Conservation (phyloP, 345 rosid genomes). For the Hypericum perforatum region DNA sequence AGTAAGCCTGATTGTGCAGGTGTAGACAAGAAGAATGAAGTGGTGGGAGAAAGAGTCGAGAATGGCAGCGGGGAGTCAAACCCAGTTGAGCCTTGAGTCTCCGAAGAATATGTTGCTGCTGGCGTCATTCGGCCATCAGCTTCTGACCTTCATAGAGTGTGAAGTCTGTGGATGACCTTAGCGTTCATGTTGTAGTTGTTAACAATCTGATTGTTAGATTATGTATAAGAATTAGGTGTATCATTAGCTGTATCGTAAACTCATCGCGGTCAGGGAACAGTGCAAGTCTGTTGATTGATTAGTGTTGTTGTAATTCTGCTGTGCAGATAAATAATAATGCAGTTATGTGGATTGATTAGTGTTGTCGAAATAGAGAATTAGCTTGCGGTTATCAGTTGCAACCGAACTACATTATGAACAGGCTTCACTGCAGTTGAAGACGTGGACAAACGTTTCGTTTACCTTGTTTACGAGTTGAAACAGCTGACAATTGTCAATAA, state of each 20-base stretch:
- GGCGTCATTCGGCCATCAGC: slow-evolving; percentile 4
- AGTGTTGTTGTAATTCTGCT: too few species aligned
- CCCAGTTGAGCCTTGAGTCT: slow-evolving; percentile 24
- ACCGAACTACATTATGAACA: too few species aligned
- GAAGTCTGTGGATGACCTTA: slow-evolving; percentile 15
- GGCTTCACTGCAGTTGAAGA: too few species aligned
- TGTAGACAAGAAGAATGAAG: slow-evolving; percentile 12
- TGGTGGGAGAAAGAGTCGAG: slow-evolving; percentile 25
- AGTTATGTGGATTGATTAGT: too few species aligned
- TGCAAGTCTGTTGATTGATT: too few species aligned
- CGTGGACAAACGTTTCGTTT: too few species aligned
- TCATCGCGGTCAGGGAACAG: background rate
- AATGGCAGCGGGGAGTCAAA: slow-evolving; percentile 26
- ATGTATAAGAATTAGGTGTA: slow-evolving; percentile 18
- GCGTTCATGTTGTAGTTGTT: slow-evolving; percentile 16
- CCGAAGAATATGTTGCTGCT: slow-evolving; percentile 12
- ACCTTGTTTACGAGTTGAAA: too few species aligned
- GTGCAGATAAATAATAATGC: too few species aligned
- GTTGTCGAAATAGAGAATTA: too few species aligned
- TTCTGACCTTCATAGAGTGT: slow-evolving; percentile 14
- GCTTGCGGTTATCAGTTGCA: too few species aligned
- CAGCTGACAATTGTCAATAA: too few species aligned
- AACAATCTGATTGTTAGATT: slow-evolving; percentile 23
- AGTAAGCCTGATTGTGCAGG: slow-evolving; percentile 11
- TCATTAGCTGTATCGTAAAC: slow-evolving; percentile 13